These are phyloP conservation scores for Arthrobotrys musiformis DNA, from an alignment of 2,329 filamentous ascomycete genomes.

Conservation along the genomic window DNA sequence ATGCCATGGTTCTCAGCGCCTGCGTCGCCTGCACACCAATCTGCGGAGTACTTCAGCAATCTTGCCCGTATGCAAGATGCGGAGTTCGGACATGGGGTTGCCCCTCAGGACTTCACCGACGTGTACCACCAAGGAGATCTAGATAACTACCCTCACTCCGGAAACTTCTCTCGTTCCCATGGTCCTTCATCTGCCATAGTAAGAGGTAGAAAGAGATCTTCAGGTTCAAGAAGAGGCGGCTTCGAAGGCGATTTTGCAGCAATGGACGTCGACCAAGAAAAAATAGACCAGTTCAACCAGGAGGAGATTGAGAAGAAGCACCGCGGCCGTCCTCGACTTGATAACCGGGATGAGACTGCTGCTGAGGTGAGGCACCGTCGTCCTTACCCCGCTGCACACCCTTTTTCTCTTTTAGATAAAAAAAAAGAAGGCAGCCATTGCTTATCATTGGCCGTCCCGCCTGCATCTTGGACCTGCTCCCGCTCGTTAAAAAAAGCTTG, in stretches of 20 bases:
- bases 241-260: slow-evolving; percentile 51
- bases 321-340: slow-evolving; percentile 78
- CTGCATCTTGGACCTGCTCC: slow-evolving; percentile 33
- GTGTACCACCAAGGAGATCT: slow-evolving; percentile 54
- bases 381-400: slow-evolving; percentile 51
- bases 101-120: slow-evolving; percentile 55
- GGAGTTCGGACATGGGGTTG: slow-evolving; percentile 54
- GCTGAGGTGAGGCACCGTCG: slow-evolving; percentile 73
- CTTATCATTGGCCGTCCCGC: slow-evolving; percentile 22
- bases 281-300: slow-evolving; percentile 58
- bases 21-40: slow-evolving; percentile 54
- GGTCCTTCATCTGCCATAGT: slow-evolving; percentile 50
- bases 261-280: slow-evolving; percentile 54
- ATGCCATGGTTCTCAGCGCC: slow-evolving; percentile 56
- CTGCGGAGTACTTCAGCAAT: slow-evolving; percentile 52
- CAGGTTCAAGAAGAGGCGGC: slow-evolving; percentile 52
- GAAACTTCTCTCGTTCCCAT: slow-evolving; percentile 46
- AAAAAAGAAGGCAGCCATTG: slow-evolving; percentile 24
- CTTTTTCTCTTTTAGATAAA: slow-evolving; percentile 11
- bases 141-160: slow-evolving; percentile 54
- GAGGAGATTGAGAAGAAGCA: slow-evolving; percentile 70
- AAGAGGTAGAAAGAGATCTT: slow-evolving; percentile 51
- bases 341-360: slow-evolving; percentile 80
- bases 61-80: slow-evolving; percentile 55
- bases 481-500: slow-evolving; percentile 33